phyloP scores from a whole-genome alignment of 768 basidiomycete species.

The Rhizopogon vesiculosus region DNA sequence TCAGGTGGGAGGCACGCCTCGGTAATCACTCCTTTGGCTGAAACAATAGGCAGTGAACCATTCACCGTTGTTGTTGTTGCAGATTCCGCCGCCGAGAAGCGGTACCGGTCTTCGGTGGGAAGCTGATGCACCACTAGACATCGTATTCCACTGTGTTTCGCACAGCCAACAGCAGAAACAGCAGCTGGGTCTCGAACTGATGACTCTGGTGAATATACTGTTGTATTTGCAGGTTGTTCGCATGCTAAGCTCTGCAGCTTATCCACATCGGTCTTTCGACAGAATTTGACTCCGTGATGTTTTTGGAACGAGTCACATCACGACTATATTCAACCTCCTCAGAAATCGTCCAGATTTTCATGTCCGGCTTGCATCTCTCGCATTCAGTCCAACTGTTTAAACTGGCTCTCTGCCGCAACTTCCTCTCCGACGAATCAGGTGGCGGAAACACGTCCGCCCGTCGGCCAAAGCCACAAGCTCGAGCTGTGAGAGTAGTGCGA shows the following conservation, averaged over 20 bases:
- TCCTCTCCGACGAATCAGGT: slow-evolving; percentile 24
- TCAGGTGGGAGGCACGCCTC: slow-evolving; percentile 18
- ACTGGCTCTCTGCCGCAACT: slow-evolving; percentile 37
- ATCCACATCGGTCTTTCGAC: slow-evolving; percentile 35
- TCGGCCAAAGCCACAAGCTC: slow-evolving; percentile 31
- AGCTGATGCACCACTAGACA: slow-evolving; percentile 43
- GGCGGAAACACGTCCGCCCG: slow-evolving; percentile 11
- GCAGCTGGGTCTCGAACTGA: slow-evolving; percentile 30
- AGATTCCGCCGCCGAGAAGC: slow-evolving; percentile 52
- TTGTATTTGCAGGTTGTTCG: not conserved
- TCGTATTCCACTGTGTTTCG: slow-evolving; percentile 33
- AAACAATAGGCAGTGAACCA: slow-evolving; percentile 29
- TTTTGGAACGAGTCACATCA: slow-evolving; percentile 31
- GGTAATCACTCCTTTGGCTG: not conserved
- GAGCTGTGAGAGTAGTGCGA: slow-evolving; percentile 15
- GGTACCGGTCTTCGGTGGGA: slow-evolving; percentile 52
- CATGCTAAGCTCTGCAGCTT: slow-evolving; percentile 24
- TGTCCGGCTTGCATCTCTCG: slow-evolving; percentile 33
- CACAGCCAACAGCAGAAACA: slow-evolving; percentile 28
- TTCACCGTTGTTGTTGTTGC: slow-evolving; percentile 52
- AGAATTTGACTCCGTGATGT: slow-evolving; percentile 32
- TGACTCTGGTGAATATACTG: slow-evolving; percentile 21
- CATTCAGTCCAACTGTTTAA: slow-evolving; percentile 35
- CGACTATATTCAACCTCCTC: slow-evolving; percentile 28
- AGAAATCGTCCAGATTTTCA: slow-evolving; percentile 27